A percentile compares a stretch with the other conserved stretches of the same genome.
These are phyloP conservation scores for Corrigiola litoralis DNA, from an alignment of 179 eudicot genomes.

Conservation along the genomic window DNA sequence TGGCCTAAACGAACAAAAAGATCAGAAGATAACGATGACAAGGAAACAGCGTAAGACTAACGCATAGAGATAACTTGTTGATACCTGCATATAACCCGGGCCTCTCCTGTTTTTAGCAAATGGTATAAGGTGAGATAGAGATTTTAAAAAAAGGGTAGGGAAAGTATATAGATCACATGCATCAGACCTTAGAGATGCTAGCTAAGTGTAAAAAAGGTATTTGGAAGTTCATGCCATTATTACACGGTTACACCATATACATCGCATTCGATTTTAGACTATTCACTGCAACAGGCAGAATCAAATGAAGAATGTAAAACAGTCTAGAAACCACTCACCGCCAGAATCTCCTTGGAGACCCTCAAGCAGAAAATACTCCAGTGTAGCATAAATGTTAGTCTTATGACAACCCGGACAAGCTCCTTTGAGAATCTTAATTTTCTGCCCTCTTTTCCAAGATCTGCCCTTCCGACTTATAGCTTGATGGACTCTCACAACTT, in stretches of 20 bases:
- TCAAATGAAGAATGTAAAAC: neutral
- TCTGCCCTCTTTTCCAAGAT: conserved; percentile 60
- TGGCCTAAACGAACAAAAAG: conserved; percentile 40
- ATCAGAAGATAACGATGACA: neutral
- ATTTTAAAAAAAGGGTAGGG: neutral
- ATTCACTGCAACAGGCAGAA: neutral
- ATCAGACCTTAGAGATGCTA: no score
- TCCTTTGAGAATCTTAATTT: conserved; percentile 63
- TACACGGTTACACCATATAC: no score
- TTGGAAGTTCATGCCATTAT: neutral
- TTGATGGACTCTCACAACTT: conserved; percentile 66
- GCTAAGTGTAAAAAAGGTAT: neutral
- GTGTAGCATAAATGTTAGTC: conserved; percentile 47
- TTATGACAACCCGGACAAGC: conserved; percentile 55
- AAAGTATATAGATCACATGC: neutral
- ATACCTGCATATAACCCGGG: conserved; percentile 72
- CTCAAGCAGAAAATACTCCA: conserved; percentile 67
- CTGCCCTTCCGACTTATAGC: conserved; percentile 43
- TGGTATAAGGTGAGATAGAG: neutral
- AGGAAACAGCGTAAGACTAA: neutral
- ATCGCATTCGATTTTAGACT: no score
- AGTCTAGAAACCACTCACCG: conserved; percentile 40
- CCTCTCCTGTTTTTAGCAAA: conserved; percentile 46
- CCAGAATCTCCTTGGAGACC: conserved; percentile 63
- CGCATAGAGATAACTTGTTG: neutral